A percentile compares a stretch with the other conserved stretches of the same genome.
phyloP scores from a whole-genome alignment of 768 basidiomycete species.

The Rhizopogon salebrosus region DNA sequence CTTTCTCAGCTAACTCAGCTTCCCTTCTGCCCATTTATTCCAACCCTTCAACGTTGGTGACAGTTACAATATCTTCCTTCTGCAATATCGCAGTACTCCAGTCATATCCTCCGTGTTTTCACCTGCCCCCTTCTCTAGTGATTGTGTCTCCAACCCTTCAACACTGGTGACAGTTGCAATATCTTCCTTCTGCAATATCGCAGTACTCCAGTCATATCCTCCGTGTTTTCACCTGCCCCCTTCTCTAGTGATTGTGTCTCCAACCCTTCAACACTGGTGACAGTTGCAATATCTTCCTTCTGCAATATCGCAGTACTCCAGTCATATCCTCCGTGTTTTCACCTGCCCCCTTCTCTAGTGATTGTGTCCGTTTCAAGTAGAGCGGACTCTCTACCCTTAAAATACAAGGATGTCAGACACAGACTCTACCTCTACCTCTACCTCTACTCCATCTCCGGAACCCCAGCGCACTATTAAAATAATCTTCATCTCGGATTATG shows the following conservation, averaged over 20 bases:
- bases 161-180: background rate
- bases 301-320: background rate
- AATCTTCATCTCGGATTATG: constrained; percentile 31
- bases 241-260: background rate
- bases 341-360: background rate
- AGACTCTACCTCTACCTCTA: too few relatives aligned
- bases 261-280: background rate
- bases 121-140: background rate
- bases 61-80: background rate
- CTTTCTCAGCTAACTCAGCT: background rate
- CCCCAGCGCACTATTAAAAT: constrained; percentile 22
- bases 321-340: background rate
- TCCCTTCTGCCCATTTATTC: background rate
- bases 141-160: background rate
- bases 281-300: background rate
- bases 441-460: constrained; percentile 6
- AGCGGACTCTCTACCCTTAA: background rate
- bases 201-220: background rate
- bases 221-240: background rate
- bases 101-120: background rate
- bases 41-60: background rate
- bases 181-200: background rate
- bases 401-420: constrained; percentile 16
- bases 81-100: background rate
- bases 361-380: background rate